A percentile compares a stretch with the other conserved stretches of the same genome.
Conservation (phyloP, 352 stramenopile species). For the Phytophthora fragariae region DNA sequence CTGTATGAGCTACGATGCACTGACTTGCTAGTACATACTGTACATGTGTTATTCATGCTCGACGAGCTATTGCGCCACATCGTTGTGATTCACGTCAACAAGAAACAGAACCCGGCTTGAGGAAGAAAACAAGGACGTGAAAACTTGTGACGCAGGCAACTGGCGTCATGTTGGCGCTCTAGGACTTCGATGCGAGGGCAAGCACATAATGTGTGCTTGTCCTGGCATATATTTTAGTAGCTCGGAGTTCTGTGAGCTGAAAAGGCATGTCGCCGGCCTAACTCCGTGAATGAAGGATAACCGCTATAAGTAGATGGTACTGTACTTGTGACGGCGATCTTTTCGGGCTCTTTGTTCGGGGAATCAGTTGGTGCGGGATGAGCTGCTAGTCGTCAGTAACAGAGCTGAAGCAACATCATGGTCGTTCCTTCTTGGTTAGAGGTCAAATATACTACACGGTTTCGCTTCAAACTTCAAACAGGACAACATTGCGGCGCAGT, state of each 20-base stretch:
- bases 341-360: neutral
- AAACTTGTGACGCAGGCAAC: neutral
- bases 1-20: neutral
- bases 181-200: no score
- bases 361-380: neutral
- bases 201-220: no score
- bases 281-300: no score
- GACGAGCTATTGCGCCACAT: no score
- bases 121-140: neutral
- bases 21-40: no score
- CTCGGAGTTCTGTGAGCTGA: neutral
- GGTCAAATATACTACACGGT: neutral
- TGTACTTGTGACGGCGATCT: neutral
- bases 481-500: neutral
- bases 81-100: neutral
- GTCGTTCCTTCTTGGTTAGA: neutral
- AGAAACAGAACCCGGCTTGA: neutral
- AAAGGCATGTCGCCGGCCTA: neutral
- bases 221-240: no score
- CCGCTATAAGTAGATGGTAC: no score
- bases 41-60: no score
- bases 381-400: neutral
- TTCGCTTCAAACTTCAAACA: neutral
- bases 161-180: neutral
- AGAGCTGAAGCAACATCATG: neutral